phyloP scores from a whole-genome alignment of 2,329 filamentous ascomycete genomes.

The Colletotrichum limetticola region DNA sequence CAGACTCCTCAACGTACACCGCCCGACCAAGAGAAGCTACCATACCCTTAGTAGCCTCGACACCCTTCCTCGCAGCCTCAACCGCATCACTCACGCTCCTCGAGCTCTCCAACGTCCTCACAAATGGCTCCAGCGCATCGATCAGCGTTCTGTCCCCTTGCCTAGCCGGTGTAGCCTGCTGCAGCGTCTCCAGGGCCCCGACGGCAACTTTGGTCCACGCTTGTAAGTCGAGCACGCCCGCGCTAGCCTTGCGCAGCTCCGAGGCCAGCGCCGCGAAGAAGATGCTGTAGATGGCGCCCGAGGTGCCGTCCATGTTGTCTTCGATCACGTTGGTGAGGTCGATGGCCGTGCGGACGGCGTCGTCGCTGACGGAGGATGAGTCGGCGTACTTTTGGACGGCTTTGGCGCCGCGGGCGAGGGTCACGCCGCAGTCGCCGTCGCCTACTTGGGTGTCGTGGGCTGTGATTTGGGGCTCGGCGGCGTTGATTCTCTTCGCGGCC shows the following conservation, averaged over 20 bases:
- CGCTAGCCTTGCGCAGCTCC: conserved; percentile 12
- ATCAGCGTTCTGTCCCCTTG: conserved; percentile 78
- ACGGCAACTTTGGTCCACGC: conserved; percentile 15
- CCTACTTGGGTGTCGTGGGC: conserved; percentile 46
- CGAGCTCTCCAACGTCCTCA: conserved; percentile 64
- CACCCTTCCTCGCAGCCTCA: conserved; percentile 70
- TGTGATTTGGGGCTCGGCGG: conserved; percentile 49
- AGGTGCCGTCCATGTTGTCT: conserved; percentile 78
- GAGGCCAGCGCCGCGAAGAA: conserved; percentile 76
- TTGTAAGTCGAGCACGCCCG: background rate
- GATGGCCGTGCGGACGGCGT: conserved; percentile 50
- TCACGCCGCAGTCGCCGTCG: conserved; percentile 48
- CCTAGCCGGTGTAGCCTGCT: conserved; percentile 74
- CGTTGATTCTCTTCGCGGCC: conserved; percentile 43
- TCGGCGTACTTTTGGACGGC: conserved; percentile 68
- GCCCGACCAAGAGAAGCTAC: conserved; percentile 77
- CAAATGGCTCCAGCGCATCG: conserved; percentile 78
- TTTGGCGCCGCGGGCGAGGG: conserved; percentile 56
- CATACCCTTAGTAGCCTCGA: conserved; percentile 78
- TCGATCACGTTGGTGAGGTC: conserved; percentile 62
- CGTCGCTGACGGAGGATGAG: conserved; percentile 55
- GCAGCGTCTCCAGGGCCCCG: conserved; percentile 37
- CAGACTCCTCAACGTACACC: conserved; percentile 77
- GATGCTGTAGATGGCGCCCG: conserved; percentile 80
- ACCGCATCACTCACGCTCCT: conserved; percentile 59